A percentile compares a stretch with the other conserved stretches of the same genome.
phyloP scores from a whole-genome alignment of 495 filamentous ascomycete genomes.

The Sabuloglossum arenarium region DNA sequence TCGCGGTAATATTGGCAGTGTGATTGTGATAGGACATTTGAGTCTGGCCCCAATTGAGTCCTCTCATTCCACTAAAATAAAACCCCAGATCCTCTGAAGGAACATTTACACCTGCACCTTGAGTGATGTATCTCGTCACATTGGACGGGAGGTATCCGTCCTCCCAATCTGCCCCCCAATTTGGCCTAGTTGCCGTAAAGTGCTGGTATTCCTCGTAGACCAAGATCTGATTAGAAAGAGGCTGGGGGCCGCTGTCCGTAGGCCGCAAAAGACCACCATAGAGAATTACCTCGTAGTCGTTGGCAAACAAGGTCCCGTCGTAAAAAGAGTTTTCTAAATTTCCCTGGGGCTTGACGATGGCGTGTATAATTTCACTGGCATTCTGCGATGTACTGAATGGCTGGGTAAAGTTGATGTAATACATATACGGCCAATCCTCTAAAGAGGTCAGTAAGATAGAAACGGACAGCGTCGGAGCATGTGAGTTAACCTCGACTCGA shows the following conservation, averaged over 20 bases:
- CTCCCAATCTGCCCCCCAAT: slow-evolving; percentile 23
- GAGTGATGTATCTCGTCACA: slow-evolving; percentile 41
- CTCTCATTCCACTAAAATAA: slow-evolving; percentile 45
- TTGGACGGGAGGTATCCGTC: slow-evolving; percentile 17
- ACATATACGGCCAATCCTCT: slow-evolving; percentile 21
- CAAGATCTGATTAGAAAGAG: slow-evolving; percentile 19
- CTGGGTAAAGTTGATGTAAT: slow-evolving; percentile 33
- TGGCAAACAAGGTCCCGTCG: slow-evolving; percentile 46
- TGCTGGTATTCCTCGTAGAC: slow-evolving; percentile 28
- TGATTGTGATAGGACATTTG: neutral
- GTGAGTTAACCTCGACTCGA: neutral
- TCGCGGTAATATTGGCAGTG: slow-evolving; percentile 10
- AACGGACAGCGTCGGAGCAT: no score
- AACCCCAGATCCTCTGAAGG: slow-evolving; percentile 55
- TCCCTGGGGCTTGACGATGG: slow-evolving; percentile 21
- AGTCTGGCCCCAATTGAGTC: slow-evolving; percentile 10
- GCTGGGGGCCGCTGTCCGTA: slow-evolving; percentile 12
- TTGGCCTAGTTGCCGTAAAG: slow-evolving; percentile 20
- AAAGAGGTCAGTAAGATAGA: slow-evolving; percentile 2
- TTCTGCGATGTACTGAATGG: slow-evolving; percentile 35
- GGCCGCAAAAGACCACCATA: slow-evolving; percentile 7
- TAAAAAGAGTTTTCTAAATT: slow-evolving; percentile 36
- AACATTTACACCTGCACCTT: slow-evolving; percentile 38
- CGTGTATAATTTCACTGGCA: slow-evolving; percentile 27
- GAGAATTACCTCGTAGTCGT: slow-evolving; percentile 34